These are phyloP conservation scores for Cicer arietinum DNA, from an alignment of 306 rosid species.

Conservation along the genomic window DNA sequence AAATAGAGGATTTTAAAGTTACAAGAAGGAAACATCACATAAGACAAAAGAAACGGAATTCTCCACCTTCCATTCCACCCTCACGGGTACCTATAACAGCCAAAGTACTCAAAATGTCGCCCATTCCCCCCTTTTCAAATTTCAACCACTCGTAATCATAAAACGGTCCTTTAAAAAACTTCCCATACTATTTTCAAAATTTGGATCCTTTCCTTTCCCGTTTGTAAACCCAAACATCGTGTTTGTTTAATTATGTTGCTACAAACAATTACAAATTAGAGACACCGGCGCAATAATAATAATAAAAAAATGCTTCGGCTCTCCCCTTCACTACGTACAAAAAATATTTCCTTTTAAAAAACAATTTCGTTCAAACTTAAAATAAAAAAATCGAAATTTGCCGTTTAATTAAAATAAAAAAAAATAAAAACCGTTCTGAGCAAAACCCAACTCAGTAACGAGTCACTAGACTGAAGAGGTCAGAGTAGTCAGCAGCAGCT, in stretches of 20 bases:
- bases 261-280: conserved; percentile 1
- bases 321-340: conserved; percentile 27
- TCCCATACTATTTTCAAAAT: conserved; percentile 6
- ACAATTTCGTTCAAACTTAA: too few relatives aligned
- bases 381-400: background rate
- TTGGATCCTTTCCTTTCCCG: conserved; percentile 12
- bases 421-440: background rate
- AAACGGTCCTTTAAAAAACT: conserved; percentile 38
- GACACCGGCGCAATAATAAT: conserved; percentile 12
- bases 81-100: background rate
- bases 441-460: background rate
- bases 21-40: too few relatives aligned
- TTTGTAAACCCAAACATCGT: background rate
- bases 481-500: background rate
- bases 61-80: background rate
- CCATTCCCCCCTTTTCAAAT: background rate
- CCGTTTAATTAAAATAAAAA: background rate
- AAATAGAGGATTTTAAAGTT: too few relatives aligned
- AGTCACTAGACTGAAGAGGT: background rate
- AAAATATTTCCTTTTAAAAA: background rate
- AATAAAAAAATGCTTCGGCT: background rate
- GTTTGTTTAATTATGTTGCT: background rate
- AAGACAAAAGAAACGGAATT: conserved; percentile 34
- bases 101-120: conserved; percentile 17
- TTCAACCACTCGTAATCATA: conserved; percentile 16